Base-by-base conservation (phyloP, 2,329 filamentous ascomycete genomes). In the Ramularia collo-cygni region DNA sequence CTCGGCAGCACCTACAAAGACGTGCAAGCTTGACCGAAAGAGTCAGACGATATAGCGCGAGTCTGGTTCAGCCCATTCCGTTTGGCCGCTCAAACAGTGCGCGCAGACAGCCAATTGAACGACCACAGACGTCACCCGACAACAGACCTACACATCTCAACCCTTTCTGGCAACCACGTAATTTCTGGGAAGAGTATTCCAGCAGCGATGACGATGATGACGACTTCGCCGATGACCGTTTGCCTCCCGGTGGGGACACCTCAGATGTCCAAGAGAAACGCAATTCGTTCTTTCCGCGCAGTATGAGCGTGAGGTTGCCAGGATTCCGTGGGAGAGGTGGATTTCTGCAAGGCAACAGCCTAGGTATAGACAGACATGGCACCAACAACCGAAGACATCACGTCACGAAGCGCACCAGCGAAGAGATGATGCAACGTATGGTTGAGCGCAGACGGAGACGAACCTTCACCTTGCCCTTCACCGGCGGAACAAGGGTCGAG, bases 131-230 rank as follows among this genome's bases (percentile, higher is more conserved):
- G 28, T 37, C 34, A 1, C 40, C 44, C 54, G 45, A 40, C 18
- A 31, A 44, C 8, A 43, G 54, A 65, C 47, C 53, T 7, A 48
- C 42, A 30, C 68, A 67, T 28, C 58, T 78, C 4, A 71, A 79
- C 48, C 76, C 77, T 2, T 77, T 80, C 54, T 81, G 78, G 78
- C 69, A 72, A 15, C 77, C 77, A 2, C 71, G 72, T 27, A 70
- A 70, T n/a, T 79, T 80, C 58, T 81, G 76, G 76, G 75, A 79
- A 28, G 74, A 73, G 28, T 60, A 75, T 17, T 61, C 66, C 12
- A 63, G 64, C 34, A 60, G 63, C 8, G 66, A 69, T 28, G 46
- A 50, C 14, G 38, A 61, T 13, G 56, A 60, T 13, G 21, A 10
- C 21, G 6, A 24, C 10, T 10, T 10, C 6, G 59, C 62, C 24